A percentile compares a stretch with the other conserved stretches of the same genome.
These are phyloP conservation scores for Monosporascus sp. DNA, from an alignment of 2,329 filamentous ascomycete species.

Conservation along the genomic window DNA sequence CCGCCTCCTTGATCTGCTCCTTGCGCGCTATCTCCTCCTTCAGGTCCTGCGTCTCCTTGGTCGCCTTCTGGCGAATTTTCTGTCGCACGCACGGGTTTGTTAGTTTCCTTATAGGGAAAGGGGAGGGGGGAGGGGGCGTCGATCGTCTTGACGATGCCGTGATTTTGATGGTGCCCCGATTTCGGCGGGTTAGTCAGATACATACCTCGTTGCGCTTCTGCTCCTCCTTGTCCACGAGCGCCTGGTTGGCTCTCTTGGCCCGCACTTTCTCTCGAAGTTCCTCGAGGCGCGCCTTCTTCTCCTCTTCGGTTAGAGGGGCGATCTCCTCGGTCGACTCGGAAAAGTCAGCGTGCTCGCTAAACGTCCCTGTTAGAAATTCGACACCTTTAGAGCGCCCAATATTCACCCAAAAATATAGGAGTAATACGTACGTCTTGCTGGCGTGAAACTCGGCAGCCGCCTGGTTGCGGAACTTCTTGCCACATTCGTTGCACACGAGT, in stretches of 20 bases:
- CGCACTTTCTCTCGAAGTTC: conserved; percentile 68
- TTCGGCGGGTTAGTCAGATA: neutral
- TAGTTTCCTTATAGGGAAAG: conserved; percentile 1
- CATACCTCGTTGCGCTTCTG: conserved; percentile 77
- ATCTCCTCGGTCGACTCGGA: conserved; percentile 90
- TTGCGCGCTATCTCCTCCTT: conserved; percentile 87
- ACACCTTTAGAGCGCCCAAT: too few species aligned
- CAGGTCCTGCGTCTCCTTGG: conserved; percentile 78
- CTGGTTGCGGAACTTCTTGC: conserved; percentile 80
- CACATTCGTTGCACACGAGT: conserved; percentile 90
- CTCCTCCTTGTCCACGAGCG: conserved; percentile 71
- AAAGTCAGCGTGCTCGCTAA: conserved; percentile 80
- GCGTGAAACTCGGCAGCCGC: conserved; percentile 86
- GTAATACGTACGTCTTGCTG: conserved; percentile 62
- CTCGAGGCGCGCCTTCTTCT: conserved; percentile 75
- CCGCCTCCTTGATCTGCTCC: conserved; percentile 87
- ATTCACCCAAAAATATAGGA: too few species aligned
- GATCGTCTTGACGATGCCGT: neutral
- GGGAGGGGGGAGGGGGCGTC: too few species aligned
- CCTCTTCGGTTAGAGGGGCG: conserved; percentile 81
- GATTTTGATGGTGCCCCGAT: neutral
- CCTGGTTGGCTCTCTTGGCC: conserved; percentile 64
- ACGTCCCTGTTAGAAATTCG: conserved; percentile 1
- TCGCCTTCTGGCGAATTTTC: conserved; percentile 77
- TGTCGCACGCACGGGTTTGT: conserved; percentile 21